Base-by-base conservation (phyloP, 2,329 filamentous ascomycete genomes). In the Rutstroemia sp. region DNA sequence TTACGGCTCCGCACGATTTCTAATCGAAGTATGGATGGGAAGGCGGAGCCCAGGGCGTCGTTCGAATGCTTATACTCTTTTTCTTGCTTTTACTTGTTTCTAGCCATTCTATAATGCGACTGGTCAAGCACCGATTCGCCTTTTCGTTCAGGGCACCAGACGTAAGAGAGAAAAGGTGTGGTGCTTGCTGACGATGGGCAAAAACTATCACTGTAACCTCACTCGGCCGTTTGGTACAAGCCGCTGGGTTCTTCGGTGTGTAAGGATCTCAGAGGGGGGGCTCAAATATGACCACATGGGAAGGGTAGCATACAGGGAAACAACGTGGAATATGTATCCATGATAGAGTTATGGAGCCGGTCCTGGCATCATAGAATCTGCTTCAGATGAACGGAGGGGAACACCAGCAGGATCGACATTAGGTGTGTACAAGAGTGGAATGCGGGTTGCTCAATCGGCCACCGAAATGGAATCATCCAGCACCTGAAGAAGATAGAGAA, bases 281-380 rank as follows among this genome's bases (percentile, higher is more conserved):
- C 37, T 37, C 38, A n/a, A 37, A 49, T 42, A 55, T 44, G 30
- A 42, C 38, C 46, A 49, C 52, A 55, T 54, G 52, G 44, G 19
- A 49, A 39, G 37, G 21, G 44, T 49, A 19, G 21, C 38, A 42
- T 30, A 34, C 45, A 44, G 52, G 52, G 46, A 44, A 55, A 48
- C 34, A 55, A 55, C 52, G 52, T 55, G 52, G 52, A 50, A 42
- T 8, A 50, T 39, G 52, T 27, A 49, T 34, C 38, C 14, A 27
- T 23, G 16, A 27, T 5, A n/a, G 19, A 46, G 51, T 37, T 25
- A 53, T 34, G 30, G 25, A 53, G 21, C 12, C 37, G 38, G 34
- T 49, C 38, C 52, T 44, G 46, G 34, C 21, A 41, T 50, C 46
- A 18, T n/a, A 44, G 42, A 37, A n/a, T 50, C 45, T 49, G 52